These are phyloP conservation scores for Spizellomyces punctatus DNA, from an alignment of 192 early-diverging fungal species.

Conservation along the genomic window DNA sequence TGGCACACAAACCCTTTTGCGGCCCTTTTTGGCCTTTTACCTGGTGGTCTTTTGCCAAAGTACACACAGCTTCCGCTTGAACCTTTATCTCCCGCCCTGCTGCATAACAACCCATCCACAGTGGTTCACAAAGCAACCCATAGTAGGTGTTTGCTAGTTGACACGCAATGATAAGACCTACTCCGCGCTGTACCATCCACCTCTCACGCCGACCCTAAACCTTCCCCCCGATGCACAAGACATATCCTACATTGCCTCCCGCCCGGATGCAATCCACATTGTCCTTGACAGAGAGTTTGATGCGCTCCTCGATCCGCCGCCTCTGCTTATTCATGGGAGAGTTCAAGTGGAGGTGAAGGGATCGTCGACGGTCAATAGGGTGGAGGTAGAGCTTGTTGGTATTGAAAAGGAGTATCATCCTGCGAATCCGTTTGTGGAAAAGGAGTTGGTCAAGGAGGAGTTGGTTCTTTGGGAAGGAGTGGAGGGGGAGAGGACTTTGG, in stretches of 20 bases:
- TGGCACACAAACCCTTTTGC: too few relatives aligned
- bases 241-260: background rate
- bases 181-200: background rate
- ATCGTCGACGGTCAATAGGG: background rate
- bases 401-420: conserved; percentile 9
- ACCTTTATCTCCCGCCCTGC: too few relatives aligned
- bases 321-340: background rate
- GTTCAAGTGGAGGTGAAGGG: background rate
- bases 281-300: conserved; percentile 8
- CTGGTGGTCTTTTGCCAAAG: too few relatives aligned
- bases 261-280: background rate
- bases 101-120: too few relatives aligned
- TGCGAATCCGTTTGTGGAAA: conserved; percentile 6
- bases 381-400: conserved; percentile 6
- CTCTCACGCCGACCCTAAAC: background rate
- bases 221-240: conserved; percentile 2
- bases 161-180: too few relatives aligned
- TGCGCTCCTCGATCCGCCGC: conserved; percentile 8
- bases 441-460: conserved; percentile 12
- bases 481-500: background rate
- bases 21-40: too few relatives aligned
- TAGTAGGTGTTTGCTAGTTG: too few relatives aligned
- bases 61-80: too few relatives aligned
- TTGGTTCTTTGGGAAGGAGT: background rate
- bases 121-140: too few relatives aligned